Evolutionary conservation across 139 green algal genomes (phyloP), one percentile per base, ranked within the genome.

Genomic region (Picochlorum sp.): DNA sequence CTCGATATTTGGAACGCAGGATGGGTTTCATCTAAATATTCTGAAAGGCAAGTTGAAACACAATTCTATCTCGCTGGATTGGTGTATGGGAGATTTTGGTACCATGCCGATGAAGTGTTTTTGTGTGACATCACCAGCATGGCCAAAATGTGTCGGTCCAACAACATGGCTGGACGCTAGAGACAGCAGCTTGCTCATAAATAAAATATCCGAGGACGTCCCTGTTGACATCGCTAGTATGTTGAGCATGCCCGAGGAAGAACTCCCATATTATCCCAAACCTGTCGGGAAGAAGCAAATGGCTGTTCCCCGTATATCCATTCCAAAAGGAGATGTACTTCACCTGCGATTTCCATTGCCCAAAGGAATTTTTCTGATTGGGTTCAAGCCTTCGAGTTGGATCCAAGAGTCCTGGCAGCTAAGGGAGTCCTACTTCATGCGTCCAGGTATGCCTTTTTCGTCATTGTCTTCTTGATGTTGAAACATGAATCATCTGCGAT

Each of bases 121-220:
- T 41, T 41, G 34, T 11, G 8, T 41, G 1, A 41, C 34, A 41
- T 41, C 34, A 11, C 34, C 34, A 41, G 34, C 34, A 41, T 54
- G 47, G 47, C 47, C 47, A n/a, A 54, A 54, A 20, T 54, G 47
- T 54, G 47, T 20, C 16, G 18, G 47, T 13, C 16, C 16, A 54
- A 23, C 18, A n/a, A 54, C 47, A 54, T 54, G 47, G 47, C 47
- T 54, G 47, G 47, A 54, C 47, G 16, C 47, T 54, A 54, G 16
- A 20, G 47, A 54, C 18, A 54, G 47, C 47, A 54, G 47, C 18
- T 13, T 23, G 16, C 18, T 54, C 5, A 20, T 54, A n/a, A 23
- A n/a, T 20, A 54, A 54, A 20, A 54, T 54, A 54, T n/a, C 47
- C 11, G 18, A 54, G 8, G 16, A n/a, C 18, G 11, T 54, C 9